These are phyloP conservation scores for Xerocomus potaroensis DNA, from an alignment of 768 basidiomycete species.

Conservation along the genomic window DNA sequence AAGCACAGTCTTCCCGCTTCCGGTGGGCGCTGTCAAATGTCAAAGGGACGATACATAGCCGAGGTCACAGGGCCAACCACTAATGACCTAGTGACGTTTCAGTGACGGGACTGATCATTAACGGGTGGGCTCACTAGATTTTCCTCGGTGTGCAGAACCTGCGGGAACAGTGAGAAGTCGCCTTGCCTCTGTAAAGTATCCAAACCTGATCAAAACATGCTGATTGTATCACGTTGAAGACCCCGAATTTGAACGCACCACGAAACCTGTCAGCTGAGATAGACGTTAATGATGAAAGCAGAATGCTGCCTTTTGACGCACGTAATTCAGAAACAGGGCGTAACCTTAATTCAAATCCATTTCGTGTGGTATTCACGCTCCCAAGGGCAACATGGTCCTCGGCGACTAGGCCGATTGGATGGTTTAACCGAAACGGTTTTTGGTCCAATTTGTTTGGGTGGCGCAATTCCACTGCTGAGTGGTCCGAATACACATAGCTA, in stretches of 20 bases:
- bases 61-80: constrained; percentile 41
- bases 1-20: constrained; percentile 92
- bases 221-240: constrained; percentile 92
- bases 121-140: constrained; percentile 50
- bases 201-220: constrained; percentile 70
- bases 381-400: not conserved
- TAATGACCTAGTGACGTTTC: constrained; percentile 53
- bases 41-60: constrained; percentile 2
- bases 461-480: not conserved
- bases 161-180: not conserved
- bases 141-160: constrained; percentile 57
- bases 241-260: constrained; percentile 78
- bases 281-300: constrained; percentile 5
- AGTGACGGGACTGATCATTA: constrained; percentile 1
- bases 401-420: not conserved
- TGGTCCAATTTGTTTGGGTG: not conserved
- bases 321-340: constrained; percentile 71
- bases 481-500: not conserved
- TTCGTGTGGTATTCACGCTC: constrained; percentile 26
- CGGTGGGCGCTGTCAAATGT: constrained; percentile 73
- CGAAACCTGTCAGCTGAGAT: constrained; percentile 74
- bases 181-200: not conserved
- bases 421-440: not conserved
- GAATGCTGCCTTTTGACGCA: constrained; percentile 29
- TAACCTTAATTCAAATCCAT: constrained; percentile 47